phyloP scores from a whole-genome alignment of 1,284 basidiomycete species.

The Inonotus hispidus region DNA sequence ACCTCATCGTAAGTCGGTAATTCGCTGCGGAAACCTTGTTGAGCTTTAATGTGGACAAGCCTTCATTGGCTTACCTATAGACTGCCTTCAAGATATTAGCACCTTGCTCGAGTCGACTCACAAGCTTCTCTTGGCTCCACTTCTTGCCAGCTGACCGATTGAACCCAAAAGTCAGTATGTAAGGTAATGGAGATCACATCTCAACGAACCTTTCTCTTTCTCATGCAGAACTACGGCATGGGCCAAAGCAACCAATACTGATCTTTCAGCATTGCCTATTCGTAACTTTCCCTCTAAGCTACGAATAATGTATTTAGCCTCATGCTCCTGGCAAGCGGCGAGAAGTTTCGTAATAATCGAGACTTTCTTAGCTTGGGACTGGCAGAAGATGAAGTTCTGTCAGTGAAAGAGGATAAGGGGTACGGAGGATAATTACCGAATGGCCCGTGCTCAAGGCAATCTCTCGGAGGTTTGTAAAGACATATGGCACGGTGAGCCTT shows the following conservation, averaged over 20 bases:
- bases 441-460: constrained; percentile 84
- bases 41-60: neutral
- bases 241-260: constrained; percentile 83
- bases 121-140: constrained; percentile 70
- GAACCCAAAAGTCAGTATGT: constrained; percentile 6
- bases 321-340: constrained; percentile 83
- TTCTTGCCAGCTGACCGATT: constrained; percentile 55
- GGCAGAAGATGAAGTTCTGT: constrained; percentile 3
- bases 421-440: constrained; percentile 45
- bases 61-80: constrained; percentile 61
- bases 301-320: constrained; percentile 95
- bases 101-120: constrained; percentile 74
- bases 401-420: neutral
- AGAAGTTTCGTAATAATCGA: constrained; percentile 93
- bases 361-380: constrained; percentile 94
- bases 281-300: constrained; percentile 96
- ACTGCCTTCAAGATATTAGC: constrained; percentile 82
- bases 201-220: constrained; percentile 53
- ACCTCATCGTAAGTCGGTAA: constrained; percentile 92
- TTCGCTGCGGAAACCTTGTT: constrained; percentile 53
- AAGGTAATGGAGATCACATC: neutral
- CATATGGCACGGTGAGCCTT: constrained; percentile 80
- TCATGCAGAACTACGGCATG: constrained; percentile 82
- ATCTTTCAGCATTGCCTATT: constrained; percentile 95
- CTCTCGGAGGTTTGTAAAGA: constrained; percentile 82